These are phyloP conservation scores for Scedosporium aurantiacum DNA, from an alignment of 2,329 filamentous ascomycete genomes.

Conservation along the genomic window DNA sequence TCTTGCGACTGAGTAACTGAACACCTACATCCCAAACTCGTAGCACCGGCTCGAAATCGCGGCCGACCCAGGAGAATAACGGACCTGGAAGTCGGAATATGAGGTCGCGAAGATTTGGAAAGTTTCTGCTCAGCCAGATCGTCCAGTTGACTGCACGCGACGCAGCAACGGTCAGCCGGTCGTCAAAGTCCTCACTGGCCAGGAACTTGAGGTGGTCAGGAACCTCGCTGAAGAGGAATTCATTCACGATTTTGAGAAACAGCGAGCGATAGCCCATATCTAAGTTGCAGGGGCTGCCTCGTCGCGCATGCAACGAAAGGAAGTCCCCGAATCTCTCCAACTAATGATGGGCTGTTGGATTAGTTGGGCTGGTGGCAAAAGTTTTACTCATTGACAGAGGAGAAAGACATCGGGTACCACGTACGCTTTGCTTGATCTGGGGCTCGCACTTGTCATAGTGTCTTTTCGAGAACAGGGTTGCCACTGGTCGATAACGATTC, in stretches of 20 bases:
- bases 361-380: not conserved
- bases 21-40: not conserved
- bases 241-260: not conserved
- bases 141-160: not conserved
- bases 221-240: not conserved
- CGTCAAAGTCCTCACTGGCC: not conserved
- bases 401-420: not conserved
- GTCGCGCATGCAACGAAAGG: not conserved
- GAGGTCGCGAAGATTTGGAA: not conserved
- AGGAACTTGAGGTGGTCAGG: not conserved
- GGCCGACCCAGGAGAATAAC: not conserved
- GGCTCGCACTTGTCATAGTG: not conserved
- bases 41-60: not conserved
- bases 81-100: not conserved
- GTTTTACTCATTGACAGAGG: not conserved
- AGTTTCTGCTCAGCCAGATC: not conserved
- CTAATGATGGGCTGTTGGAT: not conserved
- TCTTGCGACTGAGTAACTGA: not conserved
- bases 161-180: not conserved
- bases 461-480: not conserved
- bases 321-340: not conserved
- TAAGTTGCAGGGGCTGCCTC: not conserved
- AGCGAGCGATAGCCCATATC: not conserved
- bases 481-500: not conserved
- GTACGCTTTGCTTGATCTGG: not conserved